Evolutionary conservation across 371 early-diverging fungal species (phyloP).

Genomic region (Actinomortierella ambigua): DNA sequence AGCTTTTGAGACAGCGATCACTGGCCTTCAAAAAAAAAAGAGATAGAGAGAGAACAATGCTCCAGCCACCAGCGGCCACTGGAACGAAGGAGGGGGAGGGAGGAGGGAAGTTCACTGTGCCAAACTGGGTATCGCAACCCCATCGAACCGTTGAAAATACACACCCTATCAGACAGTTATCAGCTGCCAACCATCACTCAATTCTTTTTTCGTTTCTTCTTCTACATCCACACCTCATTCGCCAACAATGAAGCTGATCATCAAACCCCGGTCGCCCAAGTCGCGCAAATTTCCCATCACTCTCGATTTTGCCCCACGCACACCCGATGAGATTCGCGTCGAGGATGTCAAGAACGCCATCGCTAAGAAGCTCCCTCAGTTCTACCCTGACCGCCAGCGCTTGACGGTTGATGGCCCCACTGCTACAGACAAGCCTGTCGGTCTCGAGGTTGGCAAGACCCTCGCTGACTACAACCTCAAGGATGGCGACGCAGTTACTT

Average conservation of each 20-base stretch:
- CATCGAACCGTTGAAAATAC: too few species aligned
- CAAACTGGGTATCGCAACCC: too few species aligned
- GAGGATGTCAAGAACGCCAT: conserved; percentile 69
- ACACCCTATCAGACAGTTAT: too few species aligned
- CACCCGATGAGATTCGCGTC: conserved; percentile 59
- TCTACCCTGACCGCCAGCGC: conserved; percentile 79
- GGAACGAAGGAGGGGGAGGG: too few species aligned
- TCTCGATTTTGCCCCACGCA: conserved; percentile 61
- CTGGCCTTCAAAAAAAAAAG: too few species aligned
- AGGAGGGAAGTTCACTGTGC: too few species aligned
- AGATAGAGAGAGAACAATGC: too few species aligned
- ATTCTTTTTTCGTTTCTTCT: not conserved
- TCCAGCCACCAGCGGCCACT: too few species aligned
- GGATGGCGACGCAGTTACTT: conserved; percentile 66
- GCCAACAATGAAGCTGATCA: conserved; percentile 42
- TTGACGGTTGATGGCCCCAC: conserved; percentile 58
- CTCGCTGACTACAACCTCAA: conserved; percentile 63
- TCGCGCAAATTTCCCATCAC: conserved; percentile 61
- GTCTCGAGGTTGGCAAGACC: conserved; percentile 60
- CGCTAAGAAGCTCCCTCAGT: conserved; percentile 61
- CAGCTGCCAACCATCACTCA: too few species aligned
- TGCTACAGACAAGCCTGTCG: not conserved
- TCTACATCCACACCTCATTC: not conserved
- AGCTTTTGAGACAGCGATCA: too few species aligned
- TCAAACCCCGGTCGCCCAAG: conserved; percentile 46